Evolutionary conservation across 192 early-diverging fungal genomes (phyloP).

Genomic region (Coemansia sp.): DNA sequence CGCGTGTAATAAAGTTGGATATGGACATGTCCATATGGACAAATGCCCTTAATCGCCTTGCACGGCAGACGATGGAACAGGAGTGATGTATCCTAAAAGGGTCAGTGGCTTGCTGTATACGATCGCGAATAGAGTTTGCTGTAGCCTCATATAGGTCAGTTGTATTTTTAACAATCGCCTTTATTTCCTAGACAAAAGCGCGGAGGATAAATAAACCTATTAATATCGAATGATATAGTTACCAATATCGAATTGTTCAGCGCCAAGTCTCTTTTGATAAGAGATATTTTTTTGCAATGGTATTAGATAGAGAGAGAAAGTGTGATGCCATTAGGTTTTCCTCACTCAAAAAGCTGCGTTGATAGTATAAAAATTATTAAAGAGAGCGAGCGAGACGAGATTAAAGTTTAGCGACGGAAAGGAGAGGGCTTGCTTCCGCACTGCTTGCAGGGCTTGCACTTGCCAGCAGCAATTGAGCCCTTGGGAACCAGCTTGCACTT

Average conservation of each 20-base stretch:
- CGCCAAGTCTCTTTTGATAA: neutral
- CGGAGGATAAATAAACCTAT: neutral
- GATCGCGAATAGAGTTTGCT: conserved; percentile 3
- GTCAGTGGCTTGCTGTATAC: neutral
- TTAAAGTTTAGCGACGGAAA: conserved; percentile 37
- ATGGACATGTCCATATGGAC: neutral
- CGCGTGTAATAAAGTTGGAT: conserved; percentile 15
- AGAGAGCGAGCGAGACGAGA: neutral
- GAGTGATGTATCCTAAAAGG: neutral
- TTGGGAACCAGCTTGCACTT: conserved; percentile 58
- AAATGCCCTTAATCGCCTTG: neutral
- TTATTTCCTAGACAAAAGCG: neutral
- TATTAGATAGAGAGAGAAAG: neutral
- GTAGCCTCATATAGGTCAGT: neutral
- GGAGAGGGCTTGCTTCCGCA: conserved; percentile 33
- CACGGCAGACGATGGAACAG: neutral
- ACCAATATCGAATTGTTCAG: neutral
- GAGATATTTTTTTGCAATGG: neutral
- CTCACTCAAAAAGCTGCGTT: neutral
- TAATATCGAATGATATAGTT: neutral
- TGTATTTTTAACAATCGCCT: neutral
- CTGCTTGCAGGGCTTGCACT: conserved; percentile 60
- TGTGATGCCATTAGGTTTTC: neutral
- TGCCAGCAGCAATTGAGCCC: conserved; percentile 59
- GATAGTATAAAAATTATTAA: neutral